Evolutionary conservation across 176 grass and related monocot genomes (phyloP), one percentile per base, ranked within the genome.

Genomic region (Musa beccarii): DNA sequence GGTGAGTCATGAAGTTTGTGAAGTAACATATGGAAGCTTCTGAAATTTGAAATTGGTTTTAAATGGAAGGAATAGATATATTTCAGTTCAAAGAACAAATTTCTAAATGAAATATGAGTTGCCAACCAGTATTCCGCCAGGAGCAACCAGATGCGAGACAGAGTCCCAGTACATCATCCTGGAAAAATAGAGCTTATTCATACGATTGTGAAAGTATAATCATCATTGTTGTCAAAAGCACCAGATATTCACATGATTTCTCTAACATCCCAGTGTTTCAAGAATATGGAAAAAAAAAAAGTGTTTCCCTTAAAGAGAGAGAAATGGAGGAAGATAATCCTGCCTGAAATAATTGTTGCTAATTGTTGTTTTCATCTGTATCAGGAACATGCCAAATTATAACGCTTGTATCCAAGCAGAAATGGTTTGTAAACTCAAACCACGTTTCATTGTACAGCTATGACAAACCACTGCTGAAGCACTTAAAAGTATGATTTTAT

Each of bases 101-200:
- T 11, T 68, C 53, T 22, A 76, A 7, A n/a, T 52, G 22, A 72
- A 77, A 50, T n/a, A 54, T 22, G 53, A 57, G 81, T 49, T 54
- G 61, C 93, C 83, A 59, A 96, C 93, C 93, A 97, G 81, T 80
- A 89, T 87, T 52, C 93, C 93, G 69, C 93, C 93, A 76, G 86
- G 75, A 43, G 79, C 79, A 79, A 97, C 86, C 87, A 97, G 80
- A 49, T 87, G 79, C 20, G 80, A 82, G 25, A 93, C 88, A 9
- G 93, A 92, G 24, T 97, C 79, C 93, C 90, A 97, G 74, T 97
- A 97, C 90, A 97, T 93, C 87, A 93, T 89, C 78, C 93, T 97
- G 81, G 79, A 88, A 85, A 79, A 74, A 83, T 24, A 22, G 17
- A 73, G 49, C 0, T 71, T 71, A 8, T 8, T 21, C 68, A 78